Base-by-base conservation (phyloP, 2,329 filamentous ascomycete species). In the Pseudofabraea citricarpa region DNA sequence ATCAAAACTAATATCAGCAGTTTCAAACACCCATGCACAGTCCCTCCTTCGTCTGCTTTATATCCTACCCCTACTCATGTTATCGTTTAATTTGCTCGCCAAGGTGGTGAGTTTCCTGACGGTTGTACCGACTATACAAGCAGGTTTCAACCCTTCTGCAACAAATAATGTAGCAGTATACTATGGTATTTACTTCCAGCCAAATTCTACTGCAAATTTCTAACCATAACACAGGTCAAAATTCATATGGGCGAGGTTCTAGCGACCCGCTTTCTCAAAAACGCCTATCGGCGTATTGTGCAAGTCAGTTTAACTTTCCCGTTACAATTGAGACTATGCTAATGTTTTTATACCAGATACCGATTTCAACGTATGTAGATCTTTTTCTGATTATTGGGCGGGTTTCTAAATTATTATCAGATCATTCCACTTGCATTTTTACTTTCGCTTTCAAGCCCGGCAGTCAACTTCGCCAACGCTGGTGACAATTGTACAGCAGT, bases 351-450 rank as follows among this genome's bases (percentile, higher is more conserved):
- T 13, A 35, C 13, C 38, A 68, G 72, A 74, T 50, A 60, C 63
- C 10, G 59, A 75, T 41, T 60, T 77, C 35, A 65, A 77, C 55
- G 69, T 73, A 53, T 57, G 65, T n/a, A 27, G 5, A 16, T 54
- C 27, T 16, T 36, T 15, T 3, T 6, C 19, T 26, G 18, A 12
- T 6, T 18, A 23, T 5, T 13, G 23, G 10, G 7, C n/a, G 32
- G 19, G 35, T 40, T 20, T 20, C 35, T 37, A 20, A 36, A 20
- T 43, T 29, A 44, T 8, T 31, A 46, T 27, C 45, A 79, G 71
- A 74, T 85, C 44, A 80, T 87, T 40, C 75, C 79, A 2, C 55
- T 87, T 39, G 73, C 81, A 2, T 87, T 87, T 56, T 55, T 86
- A 44, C 72, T 73, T 40, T 70, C 68, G 37, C 74, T 87, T 49